Evolutionary conservation across 768 basidiomycete genomes (phyloP).

Genomic region (Gelatoporia subvermispora): DNA sequence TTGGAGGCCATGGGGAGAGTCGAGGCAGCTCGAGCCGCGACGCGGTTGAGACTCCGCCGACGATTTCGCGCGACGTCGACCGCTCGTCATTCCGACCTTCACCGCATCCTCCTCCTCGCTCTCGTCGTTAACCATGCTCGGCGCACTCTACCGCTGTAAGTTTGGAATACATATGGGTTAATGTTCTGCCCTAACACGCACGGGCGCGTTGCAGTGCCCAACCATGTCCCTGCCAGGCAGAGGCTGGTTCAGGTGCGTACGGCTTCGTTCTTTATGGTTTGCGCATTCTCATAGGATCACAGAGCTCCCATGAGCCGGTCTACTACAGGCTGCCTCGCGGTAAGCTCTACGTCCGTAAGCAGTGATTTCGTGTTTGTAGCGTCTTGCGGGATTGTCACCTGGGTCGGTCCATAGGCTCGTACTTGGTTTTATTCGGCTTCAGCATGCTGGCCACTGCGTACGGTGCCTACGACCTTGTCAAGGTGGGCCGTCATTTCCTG

Average conservation of each 20-base stretch:
- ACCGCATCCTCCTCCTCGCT: constrained; percentile 33
- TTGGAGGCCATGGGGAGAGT: constrained; percentile 43
- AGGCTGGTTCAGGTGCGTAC: constrained; percentile 55
- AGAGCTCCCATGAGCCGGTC: constrained; percentile 44
- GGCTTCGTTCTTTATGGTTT: neutral
- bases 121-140: constrained; percentile 47
- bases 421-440: constrained; percentile 45
- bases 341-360: constrained; percentile 59
- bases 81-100: neutral
- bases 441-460: constrained; percentile 52
- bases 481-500: constrained; percentile 18
- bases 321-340: constrained; percentile 60
- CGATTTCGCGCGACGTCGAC: constrained; percentile 3
- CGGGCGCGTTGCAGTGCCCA: constrained; percentile 44
- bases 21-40: constrained; percentile 33
- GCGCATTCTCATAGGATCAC: neutral
- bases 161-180: neutral
- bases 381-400: neutral
- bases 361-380: neutral
- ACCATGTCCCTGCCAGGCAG: constrained; percentile 63
- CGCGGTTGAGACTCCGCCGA: constrained; percentile 29
- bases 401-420: constrained; percentile 44
- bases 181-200: constrained; percentile 2
- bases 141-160: constrained; percentile 64
- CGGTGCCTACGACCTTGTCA: constrained; percentile 44